Evolutionary conservation across 1,139 yeast genomes (phyloP).

Genomic region (Debaryomycetaceae sp.): DNA sequence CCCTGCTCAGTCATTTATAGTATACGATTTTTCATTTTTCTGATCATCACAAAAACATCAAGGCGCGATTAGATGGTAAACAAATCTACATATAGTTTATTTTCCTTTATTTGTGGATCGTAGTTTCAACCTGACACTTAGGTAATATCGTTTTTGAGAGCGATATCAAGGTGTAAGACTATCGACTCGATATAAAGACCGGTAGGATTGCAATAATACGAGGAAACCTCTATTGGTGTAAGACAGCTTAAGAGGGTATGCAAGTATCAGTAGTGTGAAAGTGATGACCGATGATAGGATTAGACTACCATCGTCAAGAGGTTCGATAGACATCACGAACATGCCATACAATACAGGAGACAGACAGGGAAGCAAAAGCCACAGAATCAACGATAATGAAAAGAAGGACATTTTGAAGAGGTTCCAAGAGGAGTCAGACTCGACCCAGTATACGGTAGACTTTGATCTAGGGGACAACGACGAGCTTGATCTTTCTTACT

Average conservation of each 20-base stretch:
- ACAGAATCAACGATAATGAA: neutral
- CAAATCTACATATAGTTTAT: neutral
- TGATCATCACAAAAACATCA: neutral
- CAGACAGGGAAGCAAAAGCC: neutral
- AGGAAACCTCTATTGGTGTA: no score
- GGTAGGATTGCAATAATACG: no score
- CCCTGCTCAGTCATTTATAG: neutral
- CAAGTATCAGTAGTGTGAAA: neutral
- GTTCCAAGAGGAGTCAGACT: slow-evolving; percentile 13
- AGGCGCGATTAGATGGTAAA: neutral
- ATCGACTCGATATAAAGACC: no score
- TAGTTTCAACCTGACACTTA: neutral
- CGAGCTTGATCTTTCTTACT: slow-evolving; percentile 31
- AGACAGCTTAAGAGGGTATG: neutral
- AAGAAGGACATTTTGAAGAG: slow-evolving; percentile 11
- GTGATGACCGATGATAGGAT: neutral
- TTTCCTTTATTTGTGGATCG: neutral
- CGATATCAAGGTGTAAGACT: no score
- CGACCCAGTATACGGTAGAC: slow-evolving; percentile 15
- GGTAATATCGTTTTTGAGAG: no score
- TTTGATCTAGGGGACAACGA: slow-evolving; percentile 22
- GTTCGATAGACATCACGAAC: neutral
- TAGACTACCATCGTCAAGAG: neutral
- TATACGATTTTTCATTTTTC: no score
- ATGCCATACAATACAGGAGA: neutral